These are phyloP conservation scores for Exophiala sp. DNA, from an alignment of 2,329 filamentous ascomycete genomes.

Conservation along the genomic window DNA sequence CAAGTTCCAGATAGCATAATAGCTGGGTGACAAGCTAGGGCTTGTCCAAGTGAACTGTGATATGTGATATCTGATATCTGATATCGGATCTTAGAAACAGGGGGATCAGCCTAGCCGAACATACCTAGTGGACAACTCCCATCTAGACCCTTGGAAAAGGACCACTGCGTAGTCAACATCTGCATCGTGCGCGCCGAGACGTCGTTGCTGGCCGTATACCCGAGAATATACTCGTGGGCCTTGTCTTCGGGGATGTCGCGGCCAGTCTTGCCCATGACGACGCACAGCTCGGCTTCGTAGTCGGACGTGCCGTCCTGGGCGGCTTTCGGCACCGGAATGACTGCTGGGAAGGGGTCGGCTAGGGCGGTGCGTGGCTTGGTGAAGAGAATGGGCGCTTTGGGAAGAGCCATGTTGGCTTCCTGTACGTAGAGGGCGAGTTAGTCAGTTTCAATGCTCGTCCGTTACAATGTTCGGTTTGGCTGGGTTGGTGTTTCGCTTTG, in stretches of 20 bases:
- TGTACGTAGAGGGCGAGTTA: not conserved
- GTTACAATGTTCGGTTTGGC: too few relatives aligned
- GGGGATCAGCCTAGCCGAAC: too few relatives aligned
- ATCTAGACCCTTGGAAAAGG: constrained; percentile 39
- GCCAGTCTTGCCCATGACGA: constrained; percentile 37
- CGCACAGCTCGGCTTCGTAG: constrained; percentile 40
- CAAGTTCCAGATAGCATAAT: too few relatives aligned
- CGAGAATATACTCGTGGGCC: constrained; percentile 39
- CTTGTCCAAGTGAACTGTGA: too few relatives aligned
- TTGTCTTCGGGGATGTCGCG: constrained; percentile 35
- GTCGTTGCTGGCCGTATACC: constrained; percentile 40
- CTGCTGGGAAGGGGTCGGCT: constrained; percentile 31
- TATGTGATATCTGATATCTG: too few relatives aligned
- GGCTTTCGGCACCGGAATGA: constrained; percentile 32
- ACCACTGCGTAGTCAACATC: constrained; percentile 37
- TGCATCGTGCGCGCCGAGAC: constrained; percentile 38
- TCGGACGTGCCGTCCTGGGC: constrained; percentile 38
- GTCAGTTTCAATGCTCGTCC: too few relatives aligned
- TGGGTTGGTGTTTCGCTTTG: too few relatives aligned
- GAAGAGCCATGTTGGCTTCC: constrained; percentile 38
- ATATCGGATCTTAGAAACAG: too few relatives aligned
- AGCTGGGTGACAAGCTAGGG: too few relatives aligned
- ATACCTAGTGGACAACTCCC: constrained; percentile 40
- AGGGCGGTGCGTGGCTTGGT: constrained; percentile 37
- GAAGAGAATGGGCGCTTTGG: constrained; percentile 36